These are phyloP conservation scores for Pichia cactophila DNA, from an alignment of 1,139 yeast genomes.

Conservation along the genomic window DNA sequence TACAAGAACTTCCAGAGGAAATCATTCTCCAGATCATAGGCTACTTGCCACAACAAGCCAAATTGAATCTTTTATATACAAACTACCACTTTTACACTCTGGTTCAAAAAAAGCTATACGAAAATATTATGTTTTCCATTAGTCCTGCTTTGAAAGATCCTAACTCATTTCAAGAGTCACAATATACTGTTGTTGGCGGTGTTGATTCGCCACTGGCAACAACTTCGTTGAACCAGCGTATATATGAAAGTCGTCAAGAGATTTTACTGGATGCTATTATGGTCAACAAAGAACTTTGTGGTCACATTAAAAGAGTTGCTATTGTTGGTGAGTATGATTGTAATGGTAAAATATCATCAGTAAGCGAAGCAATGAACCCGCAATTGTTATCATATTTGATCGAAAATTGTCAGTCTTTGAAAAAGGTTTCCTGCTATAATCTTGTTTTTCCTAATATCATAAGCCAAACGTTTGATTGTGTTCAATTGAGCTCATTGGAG, in stretches of 20 bases:
- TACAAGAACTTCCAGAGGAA: conserved; percentile 17
- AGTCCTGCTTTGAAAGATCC: conserved; percentile 10
- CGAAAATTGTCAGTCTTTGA: conserved; percentile 19
- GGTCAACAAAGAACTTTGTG: conserved; percentile 21
- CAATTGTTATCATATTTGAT: conserved; percentile 17
- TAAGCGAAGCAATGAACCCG: conserved; percentile 1
- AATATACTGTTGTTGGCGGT: conserved; percentile 25
- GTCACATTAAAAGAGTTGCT: conserved; percentile 19
- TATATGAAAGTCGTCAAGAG: conserved; percentile 23
- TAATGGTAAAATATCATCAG: neutral
- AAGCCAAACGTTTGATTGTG: conserved; percentile 10
- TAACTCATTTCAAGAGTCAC: conserved; percentile 13
- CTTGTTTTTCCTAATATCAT: conserved; percentile 6
- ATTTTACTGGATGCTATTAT: conserved; percentile 24
- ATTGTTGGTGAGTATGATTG: conserved; percentile 9
- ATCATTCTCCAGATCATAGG: conserved; percentile 16
- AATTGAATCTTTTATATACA: conserved; percentile 21
- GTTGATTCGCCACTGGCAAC: conserved; percentile 22
- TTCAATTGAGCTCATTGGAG: conserved; percentile 19
- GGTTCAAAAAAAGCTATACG: conserved; percentile 23
- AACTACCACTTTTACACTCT: conserved; percentile 22
- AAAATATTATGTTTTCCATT: conserved; percentile 21
- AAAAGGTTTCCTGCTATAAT: conserved; percentile 11
- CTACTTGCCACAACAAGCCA: conserved; percentile 25
- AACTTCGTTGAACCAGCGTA: conserved; percentile 13